Evolutionary conservation across 257 asterid species (phyloP).

Genomic region (Jacaranda mimosifolia): DNA sequence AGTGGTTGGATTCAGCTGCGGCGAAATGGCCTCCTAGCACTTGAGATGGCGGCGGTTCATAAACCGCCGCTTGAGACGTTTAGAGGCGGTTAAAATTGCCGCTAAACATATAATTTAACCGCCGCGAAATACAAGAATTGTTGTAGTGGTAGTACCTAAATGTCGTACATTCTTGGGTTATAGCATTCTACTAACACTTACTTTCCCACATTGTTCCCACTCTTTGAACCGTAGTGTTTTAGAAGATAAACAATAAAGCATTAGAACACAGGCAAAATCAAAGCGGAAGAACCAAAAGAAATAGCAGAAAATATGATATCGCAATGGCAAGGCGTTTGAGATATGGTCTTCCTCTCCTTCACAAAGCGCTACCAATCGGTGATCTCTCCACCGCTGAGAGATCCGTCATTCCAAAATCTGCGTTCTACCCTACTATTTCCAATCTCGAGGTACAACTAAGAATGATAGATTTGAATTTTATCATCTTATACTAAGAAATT

Average conservation of each 20-base stretch:
- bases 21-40: too few species aligned
- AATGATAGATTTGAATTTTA: neutral
- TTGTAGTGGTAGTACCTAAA: conserved; percentile 35
- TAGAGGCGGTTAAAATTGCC: too few species aligned
- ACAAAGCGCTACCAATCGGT: conserved; percentile 51
- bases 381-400: conserved; percentile 51
- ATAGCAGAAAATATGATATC: conserved; percentile 33
- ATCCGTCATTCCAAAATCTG: conserved; percentile 52
- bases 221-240: conserved; percentile 27
- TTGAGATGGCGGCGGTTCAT: too few species aligned
- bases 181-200: conserved; percentile 27
- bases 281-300: neutral
- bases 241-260: neutral
- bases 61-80: too few species aligned
- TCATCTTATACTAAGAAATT: neutral
- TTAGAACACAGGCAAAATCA: conserved; percentile 17
- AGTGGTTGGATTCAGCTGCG: too few species aligned
- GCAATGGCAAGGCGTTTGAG: conserved; percentile 75
- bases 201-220: conserved; percentile 26
- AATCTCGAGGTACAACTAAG: conserved; percentile 52
- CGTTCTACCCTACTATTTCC: conserved; percentile 47
- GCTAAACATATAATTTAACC: too few species aligned
- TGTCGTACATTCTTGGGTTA: neutral
- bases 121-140: too few species aligned
- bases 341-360: conserved; percentile 66